phyloP scores from a whole-genome alignment of 2,329 filamentous ascomycete genomes.

The Diaporthe aspalathi region DNA sequence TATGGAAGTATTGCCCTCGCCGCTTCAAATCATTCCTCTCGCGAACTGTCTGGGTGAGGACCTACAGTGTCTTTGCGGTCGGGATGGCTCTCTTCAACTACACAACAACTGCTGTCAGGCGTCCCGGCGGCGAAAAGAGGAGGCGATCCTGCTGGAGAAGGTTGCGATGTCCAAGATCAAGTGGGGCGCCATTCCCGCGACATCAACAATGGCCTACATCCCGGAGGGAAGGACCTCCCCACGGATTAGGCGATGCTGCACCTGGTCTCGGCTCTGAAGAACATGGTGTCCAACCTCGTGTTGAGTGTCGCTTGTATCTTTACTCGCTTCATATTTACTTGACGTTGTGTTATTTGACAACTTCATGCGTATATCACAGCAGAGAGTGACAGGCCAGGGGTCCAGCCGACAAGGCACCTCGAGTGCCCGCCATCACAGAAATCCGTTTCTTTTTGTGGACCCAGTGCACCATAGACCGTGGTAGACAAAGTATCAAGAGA shows the following conservation, averaged over 20 bases:
- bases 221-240: not conserved
- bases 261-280: not conserved
- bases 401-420: too few relatives aligned
- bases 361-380: too few relatives aligned
- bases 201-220: not conserved
- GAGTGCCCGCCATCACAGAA: too few relatives aligned
- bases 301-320: not conserved
- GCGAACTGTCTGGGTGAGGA: not conserved
- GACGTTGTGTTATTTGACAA: not conserved
- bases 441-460: too few relatives aligned
- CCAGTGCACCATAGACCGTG: too few relatives aligned
- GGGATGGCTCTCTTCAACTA: not conserved
- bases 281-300: not conserved
- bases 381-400: too few relatives aligned
- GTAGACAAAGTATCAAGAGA: too few relatives aligned
- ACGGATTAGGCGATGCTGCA: not conserved
- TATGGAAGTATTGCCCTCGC: not conserved
- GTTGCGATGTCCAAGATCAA: slow-evolving; percentile 3
- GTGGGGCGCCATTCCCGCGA: not conserved
- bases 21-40: not conserved
- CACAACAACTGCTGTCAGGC: not conserved
- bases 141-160: not conserved
- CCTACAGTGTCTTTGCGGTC: not conserved
- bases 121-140: not conserved
- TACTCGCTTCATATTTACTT: not conserved